These are phyloP conservation scores for Geranium incanum DNA, from an alignment of 441 rosid species.

Conservation along the genomic window DNA sequence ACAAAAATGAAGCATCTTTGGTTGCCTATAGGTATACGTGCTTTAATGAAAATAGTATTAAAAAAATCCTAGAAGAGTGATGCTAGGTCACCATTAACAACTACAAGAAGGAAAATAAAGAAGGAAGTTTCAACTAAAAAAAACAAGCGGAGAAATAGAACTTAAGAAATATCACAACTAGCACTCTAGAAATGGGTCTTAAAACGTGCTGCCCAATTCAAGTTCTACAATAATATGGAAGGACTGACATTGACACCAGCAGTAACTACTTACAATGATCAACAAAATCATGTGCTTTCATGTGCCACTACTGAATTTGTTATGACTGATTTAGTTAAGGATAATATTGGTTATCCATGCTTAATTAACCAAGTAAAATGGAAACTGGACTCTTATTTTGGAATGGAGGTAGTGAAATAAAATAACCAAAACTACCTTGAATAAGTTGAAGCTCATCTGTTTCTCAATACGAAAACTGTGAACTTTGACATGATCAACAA, in stretches of 20 bases:
- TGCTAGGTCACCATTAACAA: not conserved
- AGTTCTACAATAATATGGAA: not conserved
- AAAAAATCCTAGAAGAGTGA: not conserved
- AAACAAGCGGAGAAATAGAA: not conserved
- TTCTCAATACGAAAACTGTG: constrained; percentile 62
- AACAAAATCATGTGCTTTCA: too few relatives aligned
- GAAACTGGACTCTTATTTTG: too few relatives aligned
- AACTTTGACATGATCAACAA: constrained; percentile 74
- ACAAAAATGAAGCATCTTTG: not conserved
- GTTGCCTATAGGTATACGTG: not conserved
- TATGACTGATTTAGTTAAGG: too few relatives aligned
- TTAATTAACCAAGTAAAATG: not conserved
- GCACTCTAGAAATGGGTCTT: not conserved
- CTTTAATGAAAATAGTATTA: not conserved
- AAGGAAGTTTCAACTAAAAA: not conserved
- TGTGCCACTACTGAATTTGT: too few relatives aligned
- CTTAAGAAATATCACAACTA: not conserved
- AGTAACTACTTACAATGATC: not conserved
- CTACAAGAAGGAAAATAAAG: not conserved
- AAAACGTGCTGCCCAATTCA: not conserved
- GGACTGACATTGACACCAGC: not conserved
- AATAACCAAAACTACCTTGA: constrained; percentile 39
- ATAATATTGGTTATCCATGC: not conserved
- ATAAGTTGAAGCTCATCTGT: constrained; percentile 46
- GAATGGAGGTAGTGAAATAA: not conserved